phyloP scores from a whole-genome alignment of 108 stramenopile genomes.

The Cyclotella choctawhatcheeana region DNA sequence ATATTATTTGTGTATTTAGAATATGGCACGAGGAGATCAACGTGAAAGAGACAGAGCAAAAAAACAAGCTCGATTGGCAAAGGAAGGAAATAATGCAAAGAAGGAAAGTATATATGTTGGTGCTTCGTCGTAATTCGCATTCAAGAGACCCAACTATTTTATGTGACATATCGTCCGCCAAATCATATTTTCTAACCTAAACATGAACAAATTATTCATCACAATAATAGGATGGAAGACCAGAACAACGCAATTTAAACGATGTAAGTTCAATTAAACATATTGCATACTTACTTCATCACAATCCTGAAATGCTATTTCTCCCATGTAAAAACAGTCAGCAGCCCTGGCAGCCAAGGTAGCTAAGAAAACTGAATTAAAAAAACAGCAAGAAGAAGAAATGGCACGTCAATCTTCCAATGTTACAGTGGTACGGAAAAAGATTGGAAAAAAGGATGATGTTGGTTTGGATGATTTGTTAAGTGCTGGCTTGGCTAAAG shows the following conservation, averaged over 20 bases:
- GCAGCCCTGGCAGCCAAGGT: slow-evolving; percentile 76
- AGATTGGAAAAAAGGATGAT: slow-evolving; percentile 58
- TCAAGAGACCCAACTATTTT: too few relatives aligned
- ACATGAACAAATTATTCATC: slow-evolving; percentile 8
- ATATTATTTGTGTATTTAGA: too few relatives aligned
- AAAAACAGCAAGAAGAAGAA: slow-evolving; percentile 51
- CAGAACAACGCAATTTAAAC: slow-evolving; percentile 63
- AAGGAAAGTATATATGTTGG: slow-evolving; percentile 37
- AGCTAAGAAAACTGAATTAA: slow-evolving; percentile 71
- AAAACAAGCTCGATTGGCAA: slow-evolving; percentile 62
- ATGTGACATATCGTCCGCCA: too few relatives aligned
- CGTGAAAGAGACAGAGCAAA: slow-evolving; percentile 83
- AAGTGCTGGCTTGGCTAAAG: slow-evolving; percentile 60
- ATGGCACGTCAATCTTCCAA: slow-evolving; percentile 32
- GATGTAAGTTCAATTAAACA: slow-evolving; percentile 49
- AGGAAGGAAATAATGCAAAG: slow-evolving; percentile 44
- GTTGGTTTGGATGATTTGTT: slow-evolving; percentile 69
- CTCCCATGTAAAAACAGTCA: slow-evolving; percentile 13
- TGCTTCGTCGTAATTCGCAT: too few relatives aligned
- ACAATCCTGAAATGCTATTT: not conserved
- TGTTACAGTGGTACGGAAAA: slow-evolving; percentile 57
- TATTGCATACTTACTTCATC: not conserved
- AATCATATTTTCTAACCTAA: too few relatives aligned
- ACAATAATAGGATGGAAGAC: slow-evolving; percentile 61
- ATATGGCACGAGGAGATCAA: slow-evolving; percentile 87